Evolutionary conservation across 2,329 filamentous ascomycete genomes (phyloP).

Genomic region (Ophiocordyceps camponoti-rufipedis): DNA sequence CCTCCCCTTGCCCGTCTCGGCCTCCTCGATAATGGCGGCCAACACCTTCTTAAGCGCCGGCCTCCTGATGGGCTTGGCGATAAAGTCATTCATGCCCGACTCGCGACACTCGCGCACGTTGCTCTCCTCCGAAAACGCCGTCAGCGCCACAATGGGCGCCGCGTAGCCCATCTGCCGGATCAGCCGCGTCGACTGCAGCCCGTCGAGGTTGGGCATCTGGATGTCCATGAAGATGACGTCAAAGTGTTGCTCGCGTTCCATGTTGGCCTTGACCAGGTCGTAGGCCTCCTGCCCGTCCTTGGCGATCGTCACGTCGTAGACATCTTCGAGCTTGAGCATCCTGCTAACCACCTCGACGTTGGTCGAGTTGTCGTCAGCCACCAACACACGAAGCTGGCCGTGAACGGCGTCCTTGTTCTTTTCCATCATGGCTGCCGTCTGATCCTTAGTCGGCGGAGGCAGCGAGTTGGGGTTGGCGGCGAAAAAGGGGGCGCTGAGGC

Average conservation of each 20-base stretch:
- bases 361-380: conserved; percentile 53
- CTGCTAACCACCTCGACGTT: conserved; percentile 40
- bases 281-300: conserved; percentile 77
- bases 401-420: conserved; percentile 26
- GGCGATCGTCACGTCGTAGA: conserved; percentile 79
- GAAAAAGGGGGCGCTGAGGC: conserved; percentile 72
- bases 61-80: conserved; percentile 59
- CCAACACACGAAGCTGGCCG: conserved; percentile 59
- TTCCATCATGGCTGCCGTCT: conserved; percentile 41
- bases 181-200: conserved; percentile 66
- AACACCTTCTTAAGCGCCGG: conserved; percentile 77
- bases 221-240: conserved; percentile 95
- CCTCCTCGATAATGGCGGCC: conserved; percentile 60
- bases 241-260: conserved; percentile 54
- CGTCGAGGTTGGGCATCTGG: conserved; percentile 87
- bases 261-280: conserved; percentile 66
- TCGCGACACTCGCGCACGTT: conserved; percentile 78
- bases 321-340: conserved; percentile 56
- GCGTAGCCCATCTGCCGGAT: conserved; percentile 77
- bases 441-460: conserved; percentile 29
- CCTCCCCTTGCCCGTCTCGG: conserved; percentile 5
- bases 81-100: conserved; percentile 82
- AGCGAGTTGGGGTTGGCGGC: conserved; percentile 20
- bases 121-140: conserved; percentile 78
- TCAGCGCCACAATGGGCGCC: conserved; percentile 77